Percentiles rank a stretch among this genome's conserved stretches.
Conservation (phyloP, 2,329 filamentous ascomycete genomes). For the Fusarium euwallaceae region DNA sequence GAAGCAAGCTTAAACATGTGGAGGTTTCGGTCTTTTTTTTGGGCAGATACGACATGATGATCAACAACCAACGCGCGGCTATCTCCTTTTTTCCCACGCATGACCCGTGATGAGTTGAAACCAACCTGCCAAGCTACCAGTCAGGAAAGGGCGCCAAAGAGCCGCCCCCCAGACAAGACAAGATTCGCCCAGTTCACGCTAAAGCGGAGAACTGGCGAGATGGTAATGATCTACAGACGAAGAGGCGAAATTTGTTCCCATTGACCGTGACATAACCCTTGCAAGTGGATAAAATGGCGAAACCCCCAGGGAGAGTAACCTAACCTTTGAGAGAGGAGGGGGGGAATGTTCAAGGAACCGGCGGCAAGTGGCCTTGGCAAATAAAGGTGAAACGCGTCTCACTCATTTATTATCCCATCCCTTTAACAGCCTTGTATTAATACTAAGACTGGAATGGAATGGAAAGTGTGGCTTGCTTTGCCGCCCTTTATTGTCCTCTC, state of each 20-base stretch:
- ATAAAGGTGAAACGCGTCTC: background rate
- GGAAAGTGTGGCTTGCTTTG: background rate
- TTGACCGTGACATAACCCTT: background rate
- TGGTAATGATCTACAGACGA: background rate
- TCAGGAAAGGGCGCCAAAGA: background rate
- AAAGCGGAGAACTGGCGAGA: background rate
- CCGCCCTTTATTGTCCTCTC: background rate
- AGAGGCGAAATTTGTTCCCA: background rate
- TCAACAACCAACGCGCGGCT: background rate
- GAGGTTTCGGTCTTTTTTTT: background rate
- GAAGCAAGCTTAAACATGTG: background rate
- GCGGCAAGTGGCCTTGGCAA: conserved; percentile 3
- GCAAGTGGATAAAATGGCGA: background rate
- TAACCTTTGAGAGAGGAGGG: background rate
- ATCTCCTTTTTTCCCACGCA: background rate
- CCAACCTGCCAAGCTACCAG: background rate
- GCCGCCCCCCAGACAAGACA: background rate
- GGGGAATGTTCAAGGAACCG: background rate
- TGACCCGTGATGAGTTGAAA: background rate
- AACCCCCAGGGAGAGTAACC: background rate
- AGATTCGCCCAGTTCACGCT: background rate
- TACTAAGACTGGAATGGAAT: background rate
- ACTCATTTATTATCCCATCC: background rate
- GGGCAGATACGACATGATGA: background rate
- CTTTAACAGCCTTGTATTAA: conserved; percentile 1